Evolutionary conservation across 2,329 filamentous ascomycete genomes (phyloP).

Genomic region (Scedosporium aurantiacum): DNA sequence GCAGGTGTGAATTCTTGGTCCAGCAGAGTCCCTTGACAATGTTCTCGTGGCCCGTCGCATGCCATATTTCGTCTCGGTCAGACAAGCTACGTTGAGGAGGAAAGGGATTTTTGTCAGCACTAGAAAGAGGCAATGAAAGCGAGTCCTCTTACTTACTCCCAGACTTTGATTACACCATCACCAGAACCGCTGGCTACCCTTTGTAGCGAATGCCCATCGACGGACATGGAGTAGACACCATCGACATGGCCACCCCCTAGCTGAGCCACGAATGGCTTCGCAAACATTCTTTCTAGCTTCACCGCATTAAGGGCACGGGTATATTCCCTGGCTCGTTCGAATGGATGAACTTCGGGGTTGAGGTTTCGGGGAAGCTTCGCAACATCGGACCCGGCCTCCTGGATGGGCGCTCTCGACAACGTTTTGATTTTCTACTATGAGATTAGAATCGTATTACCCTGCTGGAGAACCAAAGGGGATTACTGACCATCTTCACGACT

Average conservation of each 20-base stretch:
- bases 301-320: slow-evolving; percentile 58
- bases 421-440: slow-evolving; percentile 48
- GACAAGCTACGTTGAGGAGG: slow-evolving; percentile 30
- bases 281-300: slow-evolving; percentile 76
- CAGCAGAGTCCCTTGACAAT: slow-evolving; percentile 87
- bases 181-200: slow-evolving; percentile 74
- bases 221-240: slow-evolving; percentile 67
- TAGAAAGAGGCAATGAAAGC: not conserved
- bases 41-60: slow-evolving; percentile 77
- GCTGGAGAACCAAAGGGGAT: not conserved
- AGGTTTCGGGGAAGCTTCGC: slow-evolving; percentile 59
- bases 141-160: slow-evolving; percentile 42
- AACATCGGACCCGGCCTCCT: slow-evolving; percentile 55
- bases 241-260: slow-evolving; percentile 88
- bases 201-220: slow-evolving; percentile 64
- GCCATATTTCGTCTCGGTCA: slow-evolving; percentile 62
- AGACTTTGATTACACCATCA: slow-evolving; percentile 89
- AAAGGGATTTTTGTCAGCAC: slow-evolving; percentile 7
- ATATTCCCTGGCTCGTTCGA: slow-evolving; percentile 75
- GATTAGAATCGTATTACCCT: not conserved
- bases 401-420: slow-evolving; percentile 55
- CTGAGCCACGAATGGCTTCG: slow-evolving; percentile 63
- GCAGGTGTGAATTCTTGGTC: slow-evolving; percentile 72
- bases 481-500: not conserved
- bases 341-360: slow-evolving; percentile 78